These are phyloP conservation scores for Peniophora sp. DNA, from an alignment of 1,284 basidiomycete species.

Conservation along the genomic window DNA sequence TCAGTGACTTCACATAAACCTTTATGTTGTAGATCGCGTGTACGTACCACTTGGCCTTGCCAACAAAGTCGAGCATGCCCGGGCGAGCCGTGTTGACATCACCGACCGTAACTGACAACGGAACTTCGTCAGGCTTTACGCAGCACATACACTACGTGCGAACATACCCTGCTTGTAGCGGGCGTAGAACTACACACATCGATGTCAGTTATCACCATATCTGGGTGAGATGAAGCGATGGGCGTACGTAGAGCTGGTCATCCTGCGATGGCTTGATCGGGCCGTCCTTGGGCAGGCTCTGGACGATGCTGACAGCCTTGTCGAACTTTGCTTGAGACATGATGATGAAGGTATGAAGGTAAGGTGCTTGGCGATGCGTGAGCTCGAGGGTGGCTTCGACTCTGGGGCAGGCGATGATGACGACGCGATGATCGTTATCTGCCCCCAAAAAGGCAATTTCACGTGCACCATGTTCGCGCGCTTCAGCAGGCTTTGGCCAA, in stretches of 20 bases:
- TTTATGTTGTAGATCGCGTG: too few relatives aligned
- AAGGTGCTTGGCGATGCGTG: too few relatives aligned
- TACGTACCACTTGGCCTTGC: slow-evolving; percentile 78
- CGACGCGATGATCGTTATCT: not conserved
- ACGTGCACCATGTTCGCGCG: too few relatives aligned
- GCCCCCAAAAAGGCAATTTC: too few relatives aligned
- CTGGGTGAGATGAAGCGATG: slow-evolving; percentile 3
- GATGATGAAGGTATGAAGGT: slow-evolving; percentile 13
- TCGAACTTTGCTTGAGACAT: slow-evolving; percentile 70
- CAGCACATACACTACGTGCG: not conserved
- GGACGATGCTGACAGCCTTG: slow-evolving; percentile 70
- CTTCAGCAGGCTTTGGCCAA: too few relatives aligned
- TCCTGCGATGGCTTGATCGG: slow-evolving; percentile 70
- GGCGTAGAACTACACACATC: slow-evolving; percentile 76
- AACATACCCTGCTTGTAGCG: slow-evolving; percentile 82
- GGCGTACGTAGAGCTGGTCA: slow-evolving; percentile 70
- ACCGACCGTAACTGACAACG: slow-evolving; percentile 61
- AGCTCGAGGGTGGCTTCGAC: too few relatives aligned
- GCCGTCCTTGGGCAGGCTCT: slow-evolving; percentile 72
- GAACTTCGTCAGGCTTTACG: slow-evolving; percentile 1
- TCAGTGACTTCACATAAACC: not conserved
- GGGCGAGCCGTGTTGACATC: slow-evolving; percentile 60
- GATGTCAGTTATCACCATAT: slow-evolving; percentile 5
- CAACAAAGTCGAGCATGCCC: slow-evolving; percentile 72
- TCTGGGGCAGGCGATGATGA: slow-evolving; percentile 1